Evolutionary conservation across 2,329 filamentous ascomycete species (phyloP), one percentile per base, ranked within the genome.

Genomic region (Knoxdaviesia proteae): DNA sequence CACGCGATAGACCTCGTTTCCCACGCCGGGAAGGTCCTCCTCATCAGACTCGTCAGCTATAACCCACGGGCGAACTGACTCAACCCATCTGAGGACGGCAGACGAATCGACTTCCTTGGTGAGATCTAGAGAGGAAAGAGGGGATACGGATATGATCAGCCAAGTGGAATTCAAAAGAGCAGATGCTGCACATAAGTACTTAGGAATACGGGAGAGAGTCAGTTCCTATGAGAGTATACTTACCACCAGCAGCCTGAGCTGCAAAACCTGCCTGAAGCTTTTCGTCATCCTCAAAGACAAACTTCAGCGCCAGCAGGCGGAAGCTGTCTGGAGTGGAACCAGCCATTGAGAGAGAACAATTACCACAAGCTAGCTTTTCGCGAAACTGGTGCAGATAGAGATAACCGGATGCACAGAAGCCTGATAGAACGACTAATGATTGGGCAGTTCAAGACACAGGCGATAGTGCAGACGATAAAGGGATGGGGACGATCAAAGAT

Each of bases 51-150:
- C 57, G 7, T 55, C 56, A 35, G 60, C 60, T 47, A 52, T 50
- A 37, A 72, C 68, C 69, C 69, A 72, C 43, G 61, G 62, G 49
- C 68, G 63, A 44, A 72, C 65, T 34, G 68, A 67, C 39, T 68
- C 63, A 32, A 70, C 68, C 68, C 68, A 72, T 51, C 67, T 64
- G 10, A 65, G 66, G 38, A 72, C 59, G 4, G 64, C 59, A 40
- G 64, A 59, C 40, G 64, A 61, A 48, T 55, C 61, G 6, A 63
- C 58, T 43, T 53, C 55, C 51, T 68, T 57, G 29, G 71, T 67
- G 32, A 9, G 39, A 40, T 46, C 30, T 30, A 35, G 8, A 7
- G 10, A 7, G 6, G 39, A 41, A 8, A 34, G 33, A 7, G 6
- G 11, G 11, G 5, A 33, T 6, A 41, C 7, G 9, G 20, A 20